A percentile compares a stretch with the other conserved stretches of the same genome.
These are phyloP conservation scores for Parsonsia alboflavescens DNA, from an alignment of 257 asterid genomes.

Conservation along the genomic window DNA sequence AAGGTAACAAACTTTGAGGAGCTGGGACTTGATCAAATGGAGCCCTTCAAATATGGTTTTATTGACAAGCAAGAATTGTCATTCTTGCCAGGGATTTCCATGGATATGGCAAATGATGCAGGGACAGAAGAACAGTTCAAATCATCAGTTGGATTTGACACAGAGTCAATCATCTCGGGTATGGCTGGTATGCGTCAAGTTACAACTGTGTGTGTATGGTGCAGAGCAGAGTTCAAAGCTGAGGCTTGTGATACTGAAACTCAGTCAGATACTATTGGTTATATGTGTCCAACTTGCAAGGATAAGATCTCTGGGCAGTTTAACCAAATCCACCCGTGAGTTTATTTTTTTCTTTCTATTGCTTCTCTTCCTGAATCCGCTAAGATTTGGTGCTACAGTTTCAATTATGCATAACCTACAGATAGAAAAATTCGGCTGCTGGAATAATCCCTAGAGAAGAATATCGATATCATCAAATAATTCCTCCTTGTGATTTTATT, in stretches of 20 bases:
- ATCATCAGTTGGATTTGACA: constrained; percentile 50
- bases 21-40: constrained; percentile 75
- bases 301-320: constrained; percentile 84
- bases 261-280: constrained; percentile 88
- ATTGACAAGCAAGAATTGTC: constrained; percentile 45
- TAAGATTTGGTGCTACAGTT: constrained; percentile 18
- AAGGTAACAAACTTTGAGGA: constrained; percentile 69
- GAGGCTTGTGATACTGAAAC: constrained; percentile 73
- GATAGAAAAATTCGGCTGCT: neutral
- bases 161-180: constrained; percentile 52
- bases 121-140: constrained; percentile 49
- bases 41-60: constrained; percentile 55
- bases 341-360: constrained; percentile 8
- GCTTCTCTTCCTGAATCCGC: constrained; percentile 23
- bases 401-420: neutral
- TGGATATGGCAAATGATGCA: constrained; percentile 43
- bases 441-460: neutral
- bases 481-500: neutral
- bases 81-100: constrained; percentile 48
- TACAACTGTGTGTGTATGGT: constrained; percentile 90
- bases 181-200: constrained; percentile 42
- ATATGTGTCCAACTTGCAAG: constrained; percentile 97
- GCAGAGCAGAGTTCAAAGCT: constrained; percentile 79
- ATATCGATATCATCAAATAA: neutral
- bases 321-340: constrained; percentile 53